Evolutionary conservation across 768 basidiomycete species (phyloP).

Genomic region (Amanita subjunquillea): DNA sequence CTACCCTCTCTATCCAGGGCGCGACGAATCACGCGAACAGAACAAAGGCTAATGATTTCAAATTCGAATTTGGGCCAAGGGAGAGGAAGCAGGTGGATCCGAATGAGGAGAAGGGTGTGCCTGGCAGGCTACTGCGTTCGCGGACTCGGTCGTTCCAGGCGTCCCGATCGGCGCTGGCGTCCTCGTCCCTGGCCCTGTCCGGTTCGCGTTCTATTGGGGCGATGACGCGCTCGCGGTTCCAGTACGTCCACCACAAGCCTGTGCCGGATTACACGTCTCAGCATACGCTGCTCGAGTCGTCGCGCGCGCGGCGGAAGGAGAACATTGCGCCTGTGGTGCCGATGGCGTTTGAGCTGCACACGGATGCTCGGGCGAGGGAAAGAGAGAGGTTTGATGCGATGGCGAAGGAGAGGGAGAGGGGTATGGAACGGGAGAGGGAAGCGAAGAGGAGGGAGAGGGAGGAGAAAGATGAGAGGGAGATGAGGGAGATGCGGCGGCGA

Average conservation of each 20-base stretch:
- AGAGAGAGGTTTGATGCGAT: conserved; percentile 54
- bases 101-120: conserved; percentile 17
- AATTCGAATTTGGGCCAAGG: conserved; percentile 33
- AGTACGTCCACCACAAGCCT: conserved; percentile 10
- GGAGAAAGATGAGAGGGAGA: conserved; percentile 48
- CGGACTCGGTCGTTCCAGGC: neutral
- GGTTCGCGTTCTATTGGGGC: neutral
- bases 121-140: neutral
- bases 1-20: conserved; percentile 7
- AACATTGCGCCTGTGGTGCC: conserved; percentile 40
- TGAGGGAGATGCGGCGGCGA: conserved; percentile 50
- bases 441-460: conserved; percentile 34
- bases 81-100: conserved; percentile 38
- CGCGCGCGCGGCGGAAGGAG: conserved; percentile 32
- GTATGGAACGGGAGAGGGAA: conserved; percentile 36
- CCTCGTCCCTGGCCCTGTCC: neutral
- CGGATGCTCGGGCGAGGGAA: conserved; percentile 48
- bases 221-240: conserved; percentile 4
- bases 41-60: conserved; percentile 42
- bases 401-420: conserved; percentile 46
- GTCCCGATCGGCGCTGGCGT: neutral
- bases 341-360: conserved; percentile 35
- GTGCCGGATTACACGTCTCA: conserved; percentile 47
- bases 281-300: conserved; percentile 39
- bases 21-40: conserved; percentile 16